phyloP scores from a whole-genome alignment of 805 yeast species.

The Pichia gijzeniarum region DNA sequence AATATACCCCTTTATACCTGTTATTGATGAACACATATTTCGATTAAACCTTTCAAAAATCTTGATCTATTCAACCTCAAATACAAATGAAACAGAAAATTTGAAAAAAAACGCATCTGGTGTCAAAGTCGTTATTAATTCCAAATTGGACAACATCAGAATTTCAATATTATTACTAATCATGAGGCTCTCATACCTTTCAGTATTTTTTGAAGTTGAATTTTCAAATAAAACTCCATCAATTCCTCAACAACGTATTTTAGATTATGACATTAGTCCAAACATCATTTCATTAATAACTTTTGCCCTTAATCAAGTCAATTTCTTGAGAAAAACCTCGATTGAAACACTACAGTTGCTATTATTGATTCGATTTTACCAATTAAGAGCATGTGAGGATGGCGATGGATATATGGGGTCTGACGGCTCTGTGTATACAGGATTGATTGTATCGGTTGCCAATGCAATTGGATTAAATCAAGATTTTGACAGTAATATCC shows the following conservation, averaged over 20 bases:
- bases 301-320: conserved; percentile 34
- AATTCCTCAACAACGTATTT: background rate
- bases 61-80: conserved; percentile 15
- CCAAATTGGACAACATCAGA: conserved; percentile 19
- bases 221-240: background rate
- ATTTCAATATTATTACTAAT: conserved; percentile 25
- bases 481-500: conserved; percentile 19
- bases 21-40: conserved; percentile 37
- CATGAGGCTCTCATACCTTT: conserved; percentile 24
- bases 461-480: conserved; percentile 40
- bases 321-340: conserved; percentile 34
- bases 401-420: conserved; percentile 43
- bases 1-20: conserved; percentile 43
- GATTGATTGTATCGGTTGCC: conserved; percentile 36
- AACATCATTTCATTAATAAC: conserved; percentile 34
- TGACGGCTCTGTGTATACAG: conserved; percentile 34
- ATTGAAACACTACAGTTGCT: conserved; percentile 40
- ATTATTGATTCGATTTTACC: conserved; percentile 35
- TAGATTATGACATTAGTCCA: conserved; percentile 36
- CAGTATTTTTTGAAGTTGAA: conserved; percentile 19
- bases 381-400: conserved; percentile 40
- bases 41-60: conserved; percentile 30
- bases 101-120: background rate
- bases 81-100: background rate
- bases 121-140: conserved; percentile 4